These are phyloP conservation scores for Termitomyces sp. DNA, from an alignment of 768 basidiomycete genomes.

Conservation along the genomic window DNA sequence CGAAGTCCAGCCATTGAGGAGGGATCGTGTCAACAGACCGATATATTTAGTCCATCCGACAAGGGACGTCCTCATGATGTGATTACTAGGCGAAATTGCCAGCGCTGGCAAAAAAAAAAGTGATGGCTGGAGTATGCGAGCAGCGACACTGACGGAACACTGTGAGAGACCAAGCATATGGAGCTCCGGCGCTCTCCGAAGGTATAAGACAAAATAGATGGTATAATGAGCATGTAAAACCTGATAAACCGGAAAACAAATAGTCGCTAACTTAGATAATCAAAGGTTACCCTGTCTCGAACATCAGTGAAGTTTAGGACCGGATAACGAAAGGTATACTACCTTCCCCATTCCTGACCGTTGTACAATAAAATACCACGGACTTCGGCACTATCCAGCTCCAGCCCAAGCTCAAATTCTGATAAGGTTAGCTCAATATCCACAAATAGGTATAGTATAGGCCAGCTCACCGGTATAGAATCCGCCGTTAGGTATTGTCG, in stretches of 20 bases:
- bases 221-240: slow-evolving; percentile 8
- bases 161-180: slow-evolving; percentile 12
- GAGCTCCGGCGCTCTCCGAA: slow-evolving; percentile 9
- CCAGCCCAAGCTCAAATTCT: slow-evolving; percentile 84
- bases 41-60: neutral
- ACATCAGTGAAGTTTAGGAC: slow-evolving; percentile 10
- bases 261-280: slow-evolving; percentile 33
- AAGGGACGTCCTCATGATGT: neutral
- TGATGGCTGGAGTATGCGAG: neutral
- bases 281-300: slow-evolving; percentile 38
- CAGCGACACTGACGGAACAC: slow-evolving; percentile 21
- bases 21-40: neutral
- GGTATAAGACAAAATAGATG: slow-evolving; percentile 2
- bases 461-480: slow-evolving; percentile 69
- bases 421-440: slow-evolving; percentile 8
- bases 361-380: slow-evolving; percentile 74
- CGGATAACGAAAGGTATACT: slow-evolving; percentile 32
- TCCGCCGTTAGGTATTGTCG: slow-evolving; percentile 48
- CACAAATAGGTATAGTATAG: neutral
- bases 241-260: slow-evolving; percentile 3
- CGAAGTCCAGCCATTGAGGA: neutral
- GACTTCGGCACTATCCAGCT: slow-evolving; percentile 83
- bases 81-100: neutral
- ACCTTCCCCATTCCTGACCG: slow-evolving; percentile 77
- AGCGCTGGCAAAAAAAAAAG: neutral